Evolutionary conservation across 495 filamentous ascomycete genomes (phyloP), one percentile per base, ranked within the genome.

Genomic region (Amorphotheca resinae): DNA sequence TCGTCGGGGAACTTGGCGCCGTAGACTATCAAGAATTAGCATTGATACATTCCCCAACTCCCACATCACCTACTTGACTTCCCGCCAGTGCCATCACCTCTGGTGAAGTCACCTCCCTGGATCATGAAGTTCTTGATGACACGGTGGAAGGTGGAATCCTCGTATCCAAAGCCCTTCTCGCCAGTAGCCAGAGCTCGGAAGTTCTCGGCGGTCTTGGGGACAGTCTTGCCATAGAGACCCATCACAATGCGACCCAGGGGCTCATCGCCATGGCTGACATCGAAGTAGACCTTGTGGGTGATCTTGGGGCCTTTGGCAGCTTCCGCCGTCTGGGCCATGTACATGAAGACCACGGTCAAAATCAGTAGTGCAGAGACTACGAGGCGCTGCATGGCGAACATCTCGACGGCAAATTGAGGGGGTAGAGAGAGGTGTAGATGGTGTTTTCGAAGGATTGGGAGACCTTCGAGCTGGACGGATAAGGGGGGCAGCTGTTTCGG

Each of bases 61-160:
- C 16, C 26, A 28, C n/a, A 9, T 9, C 42, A 69, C 72, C 49
- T 65, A 76, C 73, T 78, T 35, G 87, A 94, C 76, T 95, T 95
- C 56, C 91, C 91, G 62, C 91, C 91, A 59, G 88, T 95, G 56
- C 88, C 89, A 59, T 99, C 88, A 51, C 79, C 79, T 49, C 79
- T 85, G 63, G 93, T 99, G 69, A 99, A 99, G 69, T 99, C 93
- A 67, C 93, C 91, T 61, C 91, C 91, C 69, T 98, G 91, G 62
- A 95, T 95, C 91, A 98, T 98, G 72, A 98, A 98, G 44, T 82
- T 57, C 71, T 89, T 87, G 71, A 98, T 98, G 57, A 98, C 93
- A 66, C 91, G 84, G 77, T 98, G 91, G 81, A 98, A 98, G 61
- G 66, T 77, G 17, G 87, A 95, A 25, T 86, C 88, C 64, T 95